These are phyloP conservation scores for Rutstroemia sydowiana DNA, from an alignment of 2,329 filamentous ascomycete genomes.

Conservation along the genomic window DNA sequence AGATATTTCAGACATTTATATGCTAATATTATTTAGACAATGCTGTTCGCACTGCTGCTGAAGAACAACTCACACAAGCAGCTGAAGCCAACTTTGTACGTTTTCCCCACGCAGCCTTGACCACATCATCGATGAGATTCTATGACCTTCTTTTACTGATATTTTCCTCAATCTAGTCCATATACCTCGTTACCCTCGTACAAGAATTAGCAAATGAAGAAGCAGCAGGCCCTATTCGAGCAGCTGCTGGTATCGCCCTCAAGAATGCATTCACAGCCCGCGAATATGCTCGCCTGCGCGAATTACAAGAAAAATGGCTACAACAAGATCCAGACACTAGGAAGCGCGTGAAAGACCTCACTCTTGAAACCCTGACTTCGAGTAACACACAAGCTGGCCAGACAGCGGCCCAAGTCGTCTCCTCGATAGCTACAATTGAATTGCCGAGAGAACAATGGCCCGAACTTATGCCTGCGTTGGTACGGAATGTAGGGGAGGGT, in stretches of 20 bases:
- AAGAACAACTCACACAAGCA: constrained; percentile 88
- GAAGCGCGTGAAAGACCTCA: constrained; percentile 77
- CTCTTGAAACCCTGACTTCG: constrained; percentile 80
- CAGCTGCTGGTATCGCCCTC: constrained; percentile 88
- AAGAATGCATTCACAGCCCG: constrained; percentile 98
- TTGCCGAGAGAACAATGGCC: constrained; percentile 89
- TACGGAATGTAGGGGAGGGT: constrained; percentile 87
- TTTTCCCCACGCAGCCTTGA: constrained; percentile 23
- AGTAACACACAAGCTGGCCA: constrained; percentile 75
- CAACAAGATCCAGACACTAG: constrained; percentile 77
- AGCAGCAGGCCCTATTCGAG: constrained; percentile 75
- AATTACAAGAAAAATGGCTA: constrained; percentile 91
- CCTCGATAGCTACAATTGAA: constrained; percentile 90
- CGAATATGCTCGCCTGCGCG: constrained; percentile 78
- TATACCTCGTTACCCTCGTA: constrained; percentile 87
- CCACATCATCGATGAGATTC: constrained; percentile 20
- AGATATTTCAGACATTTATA: neutral
- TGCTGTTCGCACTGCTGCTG: constrained; percentile 79
- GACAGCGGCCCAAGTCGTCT: constrained; percentile 89
- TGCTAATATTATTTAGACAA: constrained; percentile 59
- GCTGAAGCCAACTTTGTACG: constrained; percentile 93
- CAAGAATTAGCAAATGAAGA: constrained; percentile 90
- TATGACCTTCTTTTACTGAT: constrained; percentile 9
- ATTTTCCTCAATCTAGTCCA: constrained; percentile 51
- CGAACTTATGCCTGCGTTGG: constrained; percentile 80